A percentile compares a stretch with the other conserved stretches of the same genome.
phyloP scores from a whole-genome alignment of 2,329 filamentous ascomycete genomes.

The Aspergillus latus region DNA sequence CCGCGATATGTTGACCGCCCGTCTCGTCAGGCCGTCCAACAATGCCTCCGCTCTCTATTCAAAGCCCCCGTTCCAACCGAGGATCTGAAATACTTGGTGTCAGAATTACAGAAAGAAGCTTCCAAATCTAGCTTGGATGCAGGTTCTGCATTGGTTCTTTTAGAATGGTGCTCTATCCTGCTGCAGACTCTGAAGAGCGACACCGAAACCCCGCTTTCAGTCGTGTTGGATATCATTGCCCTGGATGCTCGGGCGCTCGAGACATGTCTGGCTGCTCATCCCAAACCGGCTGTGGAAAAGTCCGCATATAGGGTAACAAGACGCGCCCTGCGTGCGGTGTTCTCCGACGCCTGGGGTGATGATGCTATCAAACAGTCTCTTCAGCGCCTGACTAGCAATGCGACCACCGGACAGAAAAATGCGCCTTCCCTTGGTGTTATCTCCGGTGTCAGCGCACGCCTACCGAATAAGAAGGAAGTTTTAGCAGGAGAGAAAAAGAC shows the following conservation, averaged over 20 bases:
- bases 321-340: constrained; percentile 73
- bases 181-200: constrained; percentile 68
- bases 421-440: constrained; percentile 79
- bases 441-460: constrained; percentile 78
- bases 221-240: constrained; percentile 60
- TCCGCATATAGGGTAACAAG: constrained; percentile 77
- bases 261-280: constrained; percentile 67
- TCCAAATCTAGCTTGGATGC: constrained; percentile 75
- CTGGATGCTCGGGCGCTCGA: constrained; percentile 74
- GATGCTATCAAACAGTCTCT: constrained; percentile 65
- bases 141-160: constrained; percentile 79
- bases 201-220: constrained; percentile 65
- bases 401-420: constrained; percentile 64
- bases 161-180: constrained; percentile 84
- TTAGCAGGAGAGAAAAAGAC: constrained; percentile 67
- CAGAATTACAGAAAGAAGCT: constrained; percentile 68
- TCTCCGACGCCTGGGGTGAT: constrained; percentile 61
- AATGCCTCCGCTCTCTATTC: constrained; percentile 71
- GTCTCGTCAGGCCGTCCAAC: constrained; percentile 79
- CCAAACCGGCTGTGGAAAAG: constrained; percentile 64
- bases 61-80: constrained; percentile 55
- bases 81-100: constrained; percentile 59
- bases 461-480: constrained; percentile 61
- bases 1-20: constrained; percentile 80
- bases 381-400: constrained; percentile 67